Evolutionary conservation across 208 protist genomes (phyloP).

Genomic region (Herpetomonas tarakana): DNA sequence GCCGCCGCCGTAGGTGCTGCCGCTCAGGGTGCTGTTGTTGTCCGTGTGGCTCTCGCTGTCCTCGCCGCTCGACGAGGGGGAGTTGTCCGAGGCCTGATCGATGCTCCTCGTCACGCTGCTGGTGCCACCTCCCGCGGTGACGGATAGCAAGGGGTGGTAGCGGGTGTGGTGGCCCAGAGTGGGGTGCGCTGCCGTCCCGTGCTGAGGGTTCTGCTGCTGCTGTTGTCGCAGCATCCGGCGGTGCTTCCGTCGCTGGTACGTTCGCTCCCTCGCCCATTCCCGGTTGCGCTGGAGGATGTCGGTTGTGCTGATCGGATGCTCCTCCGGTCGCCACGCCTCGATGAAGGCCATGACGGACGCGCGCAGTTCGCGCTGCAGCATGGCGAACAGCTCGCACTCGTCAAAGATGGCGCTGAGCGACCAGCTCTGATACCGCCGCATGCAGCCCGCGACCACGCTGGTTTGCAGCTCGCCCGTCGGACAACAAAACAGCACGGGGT

Average conservation of each 20-base stretch:
- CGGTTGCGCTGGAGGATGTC: slow-evolving; percentile 35
- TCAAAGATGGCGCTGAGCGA: slow-evolving; percentile 62
- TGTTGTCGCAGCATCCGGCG: background rate
- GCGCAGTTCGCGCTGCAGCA: slow-evolving; percentile 32
- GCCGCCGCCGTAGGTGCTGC: background rate
- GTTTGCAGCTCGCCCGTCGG: slow-evolving; percentile 87
- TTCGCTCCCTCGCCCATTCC: slow-evolving; percentile 9
- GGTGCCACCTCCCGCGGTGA: background rate
- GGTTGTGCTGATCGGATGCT: slow-evolving; percentile 46
- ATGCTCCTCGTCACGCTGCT: background rate
- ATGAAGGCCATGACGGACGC: slow-evolving; percentile 65
- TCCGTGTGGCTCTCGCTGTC: background rate
- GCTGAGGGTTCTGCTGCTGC: background rate
- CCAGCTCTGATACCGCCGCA: slow-evolving; percentile 85
- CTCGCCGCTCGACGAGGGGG: background rate
- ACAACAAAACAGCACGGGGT: slow-evolving; percentile 90
- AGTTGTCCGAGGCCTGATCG: background rate
- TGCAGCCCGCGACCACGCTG: slow-evolving; percentile 82
- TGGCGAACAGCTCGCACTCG: slow-evolving; percentile 83
- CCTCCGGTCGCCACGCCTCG: slow-evolving; percentile 52
- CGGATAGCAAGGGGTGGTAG: background rate
- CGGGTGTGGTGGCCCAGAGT: background rate
- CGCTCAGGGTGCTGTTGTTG: background rate
- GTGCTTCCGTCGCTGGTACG: background rate
- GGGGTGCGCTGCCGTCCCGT: background rate